Evolutionary conservation across 225 moss, liverwort and hornwort genomes (phyloP).

Genomic region (Pseudoscleropodium purum): DNA sequence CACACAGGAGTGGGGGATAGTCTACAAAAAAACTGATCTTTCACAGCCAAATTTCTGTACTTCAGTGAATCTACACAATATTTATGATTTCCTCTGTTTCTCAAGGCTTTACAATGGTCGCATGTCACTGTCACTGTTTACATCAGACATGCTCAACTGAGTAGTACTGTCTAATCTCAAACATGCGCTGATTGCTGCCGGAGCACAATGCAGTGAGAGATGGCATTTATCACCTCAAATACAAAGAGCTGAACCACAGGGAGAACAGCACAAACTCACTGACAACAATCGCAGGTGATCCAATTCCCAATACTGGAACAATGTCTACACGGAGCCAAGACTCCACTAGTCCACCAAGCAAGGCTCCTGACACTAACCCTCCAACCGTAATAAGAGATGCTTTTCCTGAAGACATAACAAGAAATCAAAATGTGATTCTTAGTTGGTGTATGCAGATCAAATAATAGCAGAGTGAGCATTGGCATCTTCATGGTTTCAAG

Average conservation of each 20-base stretch:
- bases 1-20: not conserved
- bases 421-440: not conserved
- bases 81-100: conserved; percentile 1
- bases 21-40: not conserved
- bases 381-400: conserved; percentile 57
- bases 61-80: conserved; percentile 1
- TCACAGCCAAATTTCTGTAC: not conserved
- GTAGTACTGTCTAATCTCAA: not conserved
- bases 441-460: not conserved
- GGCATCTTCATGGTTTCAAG: not conserved
- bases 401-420: conserved; percentile 46
- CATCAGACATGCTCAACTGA: conserved; percentile 3
- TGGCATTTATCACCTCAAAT: conserved; percentile 47
- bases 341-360: conserved; percentile 74
- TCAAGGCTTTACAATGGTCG: conserved; percentile 12
- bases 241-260: conserved; percentile 71
- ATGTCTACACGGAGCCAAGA: conserved; percentile 86
- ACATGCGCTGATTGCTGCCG: not conserved
- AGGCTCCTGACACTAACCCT: conserved; percentile 70
- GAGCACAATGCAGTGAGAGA: not conserved
- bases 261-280: conserved; percentile 85
- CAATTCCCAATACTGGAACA: conserved; percentile 69
- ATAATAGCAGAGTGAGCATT: not conserved
- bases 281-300: conserved; percentile 71
- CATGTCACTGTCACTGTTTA: not conserved